Evolutionary conservation across 805 yeast genomes (phyloP), one percentile per base, ranked within the genome.

Genomic region (Zygosaccharomyces bailii): DNA sequence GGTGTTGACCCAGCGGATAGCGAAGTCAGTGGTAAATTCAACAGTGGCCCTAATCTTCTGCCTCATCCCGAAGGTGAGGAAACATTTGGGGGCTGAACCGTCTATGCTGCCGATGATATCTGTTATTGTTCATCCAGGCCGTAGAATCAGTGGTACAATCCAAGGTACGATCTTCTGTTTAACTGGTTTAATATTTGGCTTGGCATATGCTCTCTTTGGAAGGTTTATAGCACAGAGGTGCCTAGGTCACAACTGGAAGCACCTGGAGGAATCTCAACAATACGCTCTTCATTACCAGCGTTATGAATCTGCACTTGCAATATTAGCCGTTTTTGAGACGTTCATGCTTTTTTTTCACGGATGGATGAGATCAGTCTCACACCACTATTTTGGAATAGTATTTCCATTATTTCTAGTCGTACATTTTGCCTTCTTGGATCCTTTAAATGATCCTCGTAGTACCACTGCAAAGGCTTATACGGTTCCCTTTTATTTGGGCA

Each of bases 111-210:
- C 76, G 0, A 50, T 74, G 32, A 66, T 72, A 4, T 67, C 76
- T 1, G 77, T 74, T 11, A 72, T 71, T 54, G 71, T 71, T 4
- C 76, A 73, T 50, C 78, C 78, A 2, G 78, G 79, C 0, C 65
- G 77, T 49, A 63, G 79, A 40, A 61, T 73, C 2, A 75, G 78
- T 17, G 68, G 74, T 4, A 73, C 74, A 54, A 61, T 74, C 19
- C 76, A 74, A 48, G 69, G 70, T 17, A 63, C 64, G 5, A 53
- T 70, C 3, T 61, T 70, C 36, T 71, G 74, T 52, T 48, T 63
- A 2, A 59, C 71, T 2, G 79, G 79, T 0, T 43, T 72, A 21
- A 53, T 68, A 1, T 36, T 71, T 13, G 79, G 78, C 0, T 56
- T 71, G 11, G 72, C 71, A 0, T 74, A 68, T 43, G 60, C 74